Conservation (phyloP, 2,329 filamentous ascomycete species). For the Blumeria graminis region DNA sequence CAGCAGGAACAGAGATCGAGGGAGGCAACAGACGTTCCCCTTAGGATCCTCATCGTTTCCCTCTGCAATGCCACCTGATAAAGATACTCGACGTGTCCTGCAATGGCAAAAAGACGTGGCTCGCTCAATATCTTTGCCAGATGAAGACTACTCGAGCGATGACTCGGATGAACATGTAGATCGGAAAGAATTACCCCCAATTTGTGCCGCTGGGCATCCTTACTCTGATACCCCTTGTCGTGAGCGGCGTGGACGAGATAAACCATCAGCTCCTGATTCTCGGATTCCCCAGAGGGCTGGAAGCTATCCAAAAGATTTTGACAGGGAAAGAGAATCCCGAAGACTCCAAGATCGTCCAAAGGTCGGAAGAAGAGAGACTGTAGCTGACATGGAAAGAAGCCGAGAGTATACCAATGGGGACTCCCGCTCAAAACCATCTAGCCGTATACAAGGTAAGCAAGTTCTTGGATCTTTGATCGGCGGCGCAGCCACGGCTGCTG, state of each 20-base stretch:
- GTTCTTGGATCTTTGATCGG: background rate
- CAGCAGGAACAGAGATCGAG: background rate
- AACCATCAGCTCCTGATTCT: background rate
- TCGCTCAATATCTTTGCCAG: conserved; percentile 7
- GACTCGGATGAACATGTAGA: background rate
- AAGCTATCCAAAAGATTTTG: background rate
- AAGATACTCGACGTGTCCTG: conserved; percentile 18
- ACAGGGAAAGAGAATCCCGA: background rate
- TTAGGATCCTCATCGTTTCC: background rate
- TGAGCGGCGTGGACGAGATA: background rate
- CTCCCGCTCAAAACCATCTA: background rate
- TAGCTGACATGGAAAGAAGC: background rate
- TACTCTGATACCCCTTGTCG: background rate
- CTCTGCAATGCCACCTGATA: conserved; percentile 1
- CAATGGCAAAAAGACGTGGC: conserved; percentile 21
- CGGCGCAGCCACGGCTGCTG: background rate
- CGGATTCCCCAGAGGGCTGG: background rate
- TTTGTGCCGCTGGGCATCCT: background rate
- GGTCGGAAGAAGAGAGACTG: background rate
- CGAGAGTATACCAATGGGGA: background rate
- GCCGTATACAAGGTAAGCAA: background rate
- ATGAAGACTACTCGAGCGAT: background rate
- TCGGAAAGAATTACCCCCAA: background rate
- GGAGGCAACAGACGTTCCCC: background rate
- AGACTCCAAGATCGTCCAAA: background rate